Percentiles rank a stretch among this genome's conserved stretches.
Conservation (phyloP, 768 basidiomycete genomes). For the Boletus reticuloceps region DNA sequence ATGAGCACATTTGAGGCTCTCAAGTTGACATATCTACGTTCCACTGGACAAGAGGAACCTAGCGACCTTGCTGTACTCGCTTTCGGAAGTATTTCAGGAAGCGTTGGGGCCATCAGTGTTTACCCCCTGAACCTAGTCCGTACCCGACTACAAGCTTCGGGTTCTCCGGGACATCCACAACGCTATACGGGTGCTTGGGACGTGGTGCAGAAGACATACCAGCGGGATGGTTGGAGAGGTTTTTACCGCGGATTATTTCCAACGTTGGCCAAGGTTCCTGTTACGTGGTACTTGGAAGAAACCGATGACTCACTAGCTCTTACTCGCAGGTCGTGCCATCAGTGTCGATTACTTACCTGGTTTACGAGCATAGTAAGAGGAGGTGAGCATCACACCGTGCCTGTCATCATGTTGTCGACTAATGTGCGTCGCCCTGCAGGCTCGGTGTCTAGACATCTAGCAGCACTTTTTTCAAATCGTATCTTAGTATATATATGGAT, state of each 20-base stretch:
- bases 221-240: conserved; percentile 87
- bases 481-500: conserved; percentile 17
- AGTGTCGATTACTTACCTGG: conserved; percentile 95
- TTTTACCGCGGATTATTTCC: conserved; percentile 93
- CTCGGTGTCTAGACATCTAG: conserved; percentile 52
- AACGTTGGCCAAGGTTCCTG: conserved; percentile 80
- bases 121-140: conserved; percentile 92
- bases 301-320: conserved; percentile 1
- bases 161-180: conserved; percentile 92
- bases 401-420: not conserved
- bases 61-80: conserved; percentile 83
- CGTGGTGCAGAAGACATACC: conserved; percentile 76
- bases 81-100: conserved; percentile 91
- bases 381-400: conserved; percentile 43
- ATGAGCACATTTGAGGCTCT: conserved; percentile 97
- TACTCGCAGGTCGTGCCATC: conserved; percentile 80
- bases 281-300: not conserved
- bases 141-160: conserved; percentile 94
- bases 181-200: conserved; percentile 86
- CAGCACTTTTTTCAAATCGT: conserved; percentile 7
- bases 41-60: conserved; percentile 86
- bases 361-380: conserved; percentile 85
- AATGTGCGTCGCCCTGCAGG: conserved; percentile 33
- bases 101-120: conserved; percentile 90
- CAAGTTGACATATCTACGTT: conserved; percentile 85